Percentiles rank a stretch among this genome's conserved stretches.
Evolutionary conservation across 495 filamentous ascomycete genomes (phyloP).

Genomic region (Lepidopterella palustris): DNA sequence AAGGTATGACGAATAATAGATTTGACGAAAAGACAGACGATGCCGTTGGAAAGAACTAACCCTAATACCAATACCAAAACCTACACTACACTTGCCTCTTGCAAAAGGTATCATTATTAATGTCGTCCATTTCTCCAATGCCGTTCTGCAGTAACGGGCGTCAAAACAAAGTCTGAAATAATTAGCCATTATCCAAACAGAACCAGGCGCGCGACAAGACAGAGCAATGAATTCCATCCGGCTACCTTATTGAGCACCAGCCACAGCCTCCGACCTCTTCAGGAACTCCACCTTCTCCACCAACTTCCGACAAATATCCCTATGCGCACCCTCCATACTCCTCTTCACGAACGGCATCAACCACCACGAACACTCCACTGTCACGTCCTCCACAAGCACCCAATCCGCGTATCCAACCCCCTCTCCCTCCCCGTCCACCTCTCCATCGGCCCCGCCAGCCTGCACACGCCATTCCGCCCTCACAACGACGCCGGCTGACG

Average conservation of each 20-base stretch:
- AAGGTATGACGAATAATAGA: too few species aligned
- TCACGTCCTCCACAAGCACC: slow-evolving; percentile 26
- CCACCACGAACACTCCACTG: slow-evolving; percentile 20
- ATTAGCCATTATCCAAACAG: neutral
- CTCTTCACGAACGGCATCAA: slow-evolving; percentile 26
- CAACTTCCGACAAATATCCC: slow-evolving; percentile 21
- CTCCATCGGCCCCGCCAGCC: slow-evolving; percentile 5
- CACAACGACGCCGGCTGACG: slow-evolving; percentile 13
- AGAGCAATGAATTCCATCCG: neutral
- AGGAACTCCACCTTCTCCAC: slow-evolving; percentile 18
- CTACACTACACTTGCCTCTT: neutral
- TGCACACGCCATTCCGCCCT: slow-evolving; percentile 20
- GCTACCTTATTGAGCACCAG: too few species aligned
- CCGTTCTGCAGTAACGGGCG: neutral
- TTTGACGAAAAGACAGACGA: too few species aligned
- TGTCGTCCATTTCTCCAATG: neutral
- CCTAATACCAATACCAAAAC: neutral
- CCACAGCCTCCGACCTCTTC: neutral
- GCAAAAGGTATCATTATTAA: neutral
- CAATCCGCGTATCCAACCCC: slow-evolving; percentile 18
- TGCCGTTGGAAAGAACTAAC: too few species aligned
- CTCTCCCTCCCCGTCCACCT: slow-evolving; percentile 23
- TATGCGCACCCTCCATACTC: slow-evolving; percentile 18
- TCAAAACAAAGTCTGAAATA: neutral
- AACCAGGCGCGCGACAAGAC: neutral